Base-by-base conservation (phyloP, 345 rosid genomes). In the Citrus inodora region DNA sequence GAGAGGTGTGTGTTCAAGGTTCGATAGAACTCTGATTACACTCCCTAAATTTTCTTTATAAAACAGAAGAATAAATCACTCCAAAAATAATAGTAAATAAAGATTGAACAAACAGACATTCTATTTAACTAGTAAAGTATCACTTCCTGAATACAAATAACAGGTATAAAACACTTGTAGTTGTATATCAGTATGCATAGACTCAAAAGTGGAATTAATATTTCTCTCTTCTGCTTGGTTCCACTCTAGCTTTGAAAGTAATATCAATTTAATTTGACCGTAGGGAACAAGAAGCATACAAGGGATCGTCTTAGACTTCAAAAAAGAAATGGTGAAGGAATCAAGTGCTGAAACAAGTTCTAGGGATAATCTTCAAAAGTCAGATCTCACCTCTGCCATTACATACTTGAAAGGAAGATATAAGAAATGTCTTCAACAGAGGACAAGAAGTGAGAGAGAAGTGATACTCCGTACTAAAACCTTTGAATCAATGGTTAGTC, bases 231-330 rank as follows among this genome's bases (percentile, higher is more conserved):
- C 51, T 61, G 2, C 68, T 8, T 21, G 56, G 19, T 42, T 24
- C 8, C 5, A 24, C 56, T 38, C 27, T 24, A n/a, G 56, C 46
- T 61, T 25, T 61, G 19, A 27, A 74, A 38, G 46, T 62, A 32
- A 33, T 13, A n/a, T 75, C 40, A 14, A 6, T 71, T 27, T 51
- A 35, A 35, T 66, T 67, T 72, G 76, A 65, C 56, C 19, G n/a
- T 73, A 92, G 94, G 92, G 90, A 80, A 84, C 89, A 66, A 2
- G 62, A 60, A 48, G 64, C 55, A 83, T 86, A 64, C 88, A 14
- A 82, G 93, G 93, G 51, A 87, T 90, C 5, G 74, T 82, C 16
- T 61, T 87, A 21, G 90, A 88, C 80, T 80, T 83, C 32, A 71
- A 55, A 69, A 82, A 76, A 74, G 75, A 83, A 46, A 35, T 3